phyloP scores from a whole-genome alignment of 345 rosid species.

The Moricandia moricandioides region DNA sequence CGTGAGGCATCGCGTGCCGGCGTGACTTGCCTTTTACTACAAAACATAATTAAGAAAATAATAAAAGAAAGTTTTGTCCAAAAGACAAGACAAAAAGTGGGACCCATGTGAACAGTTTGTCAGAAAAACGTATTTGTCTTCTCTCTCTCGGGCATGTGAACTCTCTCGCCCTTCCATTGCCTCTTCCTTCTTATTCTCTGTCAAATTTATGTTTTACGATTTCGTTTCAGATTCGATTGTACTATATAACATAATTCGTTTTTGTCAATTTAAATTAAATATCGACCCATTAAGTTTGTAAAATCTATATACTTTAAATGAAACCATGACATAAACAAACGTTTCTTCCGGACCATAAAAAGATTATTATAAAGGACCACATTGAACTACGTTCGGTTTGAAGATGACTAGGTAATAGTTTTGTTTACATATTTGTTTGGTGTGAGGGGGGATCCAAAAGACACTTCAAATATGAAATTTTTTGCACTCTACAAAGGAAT shows the following conservation, averaged over 20 bases:
- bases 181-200: constrained; percentile 34
- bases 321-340: background rate
- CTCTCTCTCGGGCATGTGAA: constrained; percentile 40
- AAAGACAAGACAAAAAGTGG: constrained; percentile 17
- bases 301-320: background rate
- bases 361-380: background rate
- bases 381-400: background rate
- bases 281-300: background rate
- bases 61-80: background rate
- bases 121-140: constrained; percentile 44
- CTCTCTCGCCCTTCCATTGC: background rate
- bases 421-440: too few relatives aligned
- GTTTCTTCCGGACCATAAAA: background rate
- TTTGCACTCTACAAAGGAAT: too few relatives aligned
- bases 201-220: background rate
- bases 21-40: constrained; percentile 51
- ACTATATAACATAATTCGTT: background rate
- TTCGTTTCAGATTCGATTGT: constrained; percentile 24
- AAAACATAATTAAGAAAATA: constrained; percentile 16
- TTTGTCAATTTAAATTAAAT: background rate
- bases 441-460: too few relatives aligned
- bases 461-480: too few relatives aligned
- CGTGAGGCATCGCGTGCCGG: constrained; percentile 63
- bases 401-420: background rate
- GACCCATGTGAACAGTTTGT: constrained; percentile 36